Conservation (phyloP, 2,329 filamentous ascomycete species). For the Cordyceps militaris region DNA sequence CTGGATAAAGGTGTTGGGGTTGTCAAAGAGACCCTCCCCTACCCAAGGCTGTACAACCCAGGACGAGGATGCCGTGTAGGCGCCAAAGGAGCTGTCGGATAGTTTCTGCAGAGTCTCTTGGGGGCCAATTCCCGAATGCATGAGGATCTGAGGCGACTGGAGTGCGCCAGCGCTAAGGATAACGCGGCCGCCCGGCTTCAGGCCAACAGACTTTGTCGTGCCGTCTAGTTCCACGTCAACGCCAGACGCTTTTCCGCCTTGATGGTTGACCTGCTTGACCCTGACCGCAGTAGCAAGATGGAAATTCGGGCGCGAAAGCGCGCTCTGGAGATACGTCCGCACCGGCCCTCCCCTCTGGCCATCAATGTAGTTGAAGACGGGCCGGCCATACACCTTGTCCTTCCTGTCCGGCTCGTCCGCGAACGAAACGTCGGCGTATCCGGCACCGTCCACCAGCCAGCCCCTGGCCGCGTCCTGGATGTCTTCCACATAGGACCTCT, state of each 20-base stretch:
- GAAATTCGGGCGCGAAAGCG: constrained; percentile 35
- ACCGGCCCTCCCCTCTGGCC: constrained; percentile 44
- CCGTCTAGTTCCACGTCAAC: constrained; percentile 30
- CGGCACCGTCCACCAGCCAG: constrained; percentile 44
- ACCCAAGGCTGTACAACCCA: constrained; percentile 45
- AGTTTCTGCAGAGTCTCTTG: constrained; percentile 26
- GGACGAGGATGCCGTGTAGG: constrained; percentile 22
- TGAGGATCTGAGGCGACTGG: constrained; percentile 34
- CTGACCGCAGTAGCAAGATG: constrained; percentile 35
- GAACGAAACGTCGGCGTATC: constrained; percentile 40
- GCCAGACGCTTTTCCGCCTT: constrained; percentile 32
- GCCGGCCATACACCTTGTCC: constrained; percentile 40
- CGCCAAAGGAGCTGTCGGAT: constrained; percentile 14
- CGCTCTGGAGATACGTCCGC: constrained; percentile 42
- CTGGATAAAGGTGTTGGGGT: constrained; percentile 49
- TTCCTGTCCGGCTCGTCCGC: constrained; percentile 40
- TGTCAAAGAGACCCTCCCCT: constrained; percentile 46
- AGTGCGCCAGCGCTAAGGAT: constrained; percentile 35
- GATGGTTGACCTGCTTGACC: constrained; percentile 38
- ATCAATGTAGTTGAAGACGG: constrained; percentile 40
- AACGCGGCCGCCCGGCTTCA: constrained; percentile 22
- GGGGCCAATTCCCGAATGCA: constrained; percentile 39
- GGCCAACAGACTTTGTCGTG: constrained; percentile 25
- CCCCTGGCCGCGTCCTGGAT: constrained; percentile 39
- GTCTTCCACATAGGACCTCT: constrained; percentile 38